phyloP scores from a whole-genome alignment of 2,329 filamentous ascomycete species.

The Geoglossum cookeanum region DNA sequence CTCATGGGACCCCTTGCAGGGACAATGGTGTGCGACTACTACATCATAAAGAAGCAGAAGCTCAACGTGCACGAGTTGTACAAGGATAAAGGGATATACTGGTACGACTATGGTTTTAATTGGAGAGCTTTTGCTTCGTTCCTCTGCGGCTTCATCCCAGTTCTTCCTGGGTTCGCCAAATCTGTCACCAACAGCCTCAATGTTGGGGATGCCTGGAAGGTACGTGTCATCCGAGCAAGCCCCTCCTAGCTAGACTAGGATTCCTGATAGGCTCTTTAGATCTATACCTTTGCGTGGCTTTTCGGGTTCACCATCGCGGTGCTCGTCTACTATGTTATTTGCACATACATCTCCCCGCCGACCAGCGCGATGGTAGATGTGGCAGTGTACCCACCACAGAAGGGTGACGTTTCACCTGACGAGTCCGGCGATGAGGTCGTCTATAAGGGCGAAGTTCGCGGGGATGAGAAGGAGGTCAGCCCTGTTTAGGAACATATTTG shows the following conservation, averaged over 20 bases:
- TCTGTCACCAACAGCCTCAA: conserved; percentile 19
- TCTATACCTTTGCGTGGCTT: conserved; percentile 24
- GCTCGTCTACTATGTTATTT: conserved; percentile 21
- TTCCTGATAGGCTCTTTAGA: conserved; percentile 8
- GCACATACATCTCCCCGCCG: conserved; percentile 21
- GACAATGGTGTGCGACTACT: conserved; percentile 1
- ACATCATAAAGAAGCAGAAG: conserved; percentile 2
- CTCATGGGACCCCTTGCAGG: conserved; percentile 17
- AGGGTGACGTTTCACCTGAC: conserved; percentile 13
- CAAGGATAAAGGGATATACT: conserved; percentile 1
- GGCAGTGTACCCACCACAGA: conserved; percentile 21
- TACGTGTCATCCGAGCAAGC: conserved; percentile 15
- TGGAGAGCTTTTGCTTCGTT: conserved; percentile 3
- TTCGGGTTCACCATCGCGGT: conserved; percentile 19
- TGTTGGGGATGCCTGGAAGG: conserved; percentile 15
- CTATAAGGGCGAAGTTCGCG: not conserved
- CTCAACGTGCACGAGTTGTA: conserved; percentile 2
- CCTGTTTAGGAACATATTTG: not conserved
- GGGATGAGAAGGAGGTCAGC: not conserved
- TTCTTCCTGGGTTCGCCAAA: conserved; percentile 22
- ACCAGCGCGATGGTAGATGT: conserved; percentile 18
- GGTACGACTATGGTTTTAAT: conserved; percentile 1
- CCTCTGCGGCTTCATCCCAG: conserved; percentile 7
- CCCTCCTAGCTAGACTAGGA: not conserved
- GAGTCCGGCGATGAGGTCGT: not conserved